These are phyloP conservation scores for Hemileia vastatrix DNA, from an alignment of 1,284 basidiomycete species.

Conservation along the genomic window DNA sequence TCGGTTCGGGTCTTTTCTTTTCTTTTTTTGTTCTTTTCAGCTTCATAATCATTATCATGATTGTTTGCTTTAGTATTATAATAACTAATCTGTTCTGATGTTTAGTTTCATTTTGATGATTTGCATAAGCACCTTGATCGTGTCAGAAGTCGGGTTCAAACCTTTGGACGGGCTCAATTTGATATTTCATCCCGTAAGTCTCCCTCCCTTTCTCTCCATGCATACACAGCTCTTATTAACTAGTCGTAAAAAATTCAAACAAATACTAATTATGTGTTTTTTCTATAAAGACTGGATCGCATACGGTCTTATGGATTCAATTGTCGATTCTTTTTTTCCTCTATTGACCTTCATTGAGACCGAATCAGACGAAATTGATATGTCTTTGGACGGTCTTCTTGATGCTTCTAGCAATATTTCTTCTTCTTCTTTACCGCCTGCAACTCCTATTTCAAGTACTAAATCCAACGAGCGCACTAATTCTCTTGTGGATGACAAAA, in stretches of 20 bases:
- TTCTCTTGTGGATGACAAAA: too few species aligned
- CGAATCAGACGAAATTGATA: conserved; percentile 70
- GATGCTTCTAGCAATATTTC: too few species aligned
- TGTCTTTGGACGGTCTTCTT: conserved; percentile 52
- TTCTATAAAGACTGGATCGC: conserved; percentile 73
- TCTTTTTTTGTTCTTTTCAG: not conserved
- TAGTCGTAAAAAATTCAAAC: not conserved
- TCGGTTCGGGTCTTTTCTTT: conserved; percentile 53
- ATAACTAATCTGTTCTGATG: too few species aligned
- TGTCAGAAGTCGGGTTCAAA: conserved; percentile 58
- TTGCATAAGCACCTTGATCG: conserved; percentile 74
- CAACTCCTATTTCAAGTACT: too few species aligned
- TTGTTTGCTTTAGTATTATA: too few species aligned
- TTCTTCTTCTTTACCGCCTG: too few species aligned
- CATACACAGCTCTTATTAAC: too few species aligned
- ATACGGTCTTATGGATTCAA: conserved; percentile 81
- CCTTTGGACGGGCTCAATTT: not conserved
- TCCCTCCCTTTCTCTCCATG: not conserved
- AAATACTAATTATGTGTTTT: not conserved
- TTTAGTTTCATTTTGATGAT: conserved; percentile 84
- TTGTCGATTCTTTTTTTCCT: conserved; percentile 90
- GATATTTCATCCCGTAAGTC: conserved; percentile 14
- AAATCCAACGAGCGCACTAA: too few species aligned
- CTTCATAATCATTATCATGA: not conserved
- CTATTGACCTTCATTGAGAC: conserved; percentile 70